A percentile compares a stretch with the other conserved stretches of the same genome.
Conservation (phyloP, 805 yeast species). For the Hanseniaspora vineae region DNA sequence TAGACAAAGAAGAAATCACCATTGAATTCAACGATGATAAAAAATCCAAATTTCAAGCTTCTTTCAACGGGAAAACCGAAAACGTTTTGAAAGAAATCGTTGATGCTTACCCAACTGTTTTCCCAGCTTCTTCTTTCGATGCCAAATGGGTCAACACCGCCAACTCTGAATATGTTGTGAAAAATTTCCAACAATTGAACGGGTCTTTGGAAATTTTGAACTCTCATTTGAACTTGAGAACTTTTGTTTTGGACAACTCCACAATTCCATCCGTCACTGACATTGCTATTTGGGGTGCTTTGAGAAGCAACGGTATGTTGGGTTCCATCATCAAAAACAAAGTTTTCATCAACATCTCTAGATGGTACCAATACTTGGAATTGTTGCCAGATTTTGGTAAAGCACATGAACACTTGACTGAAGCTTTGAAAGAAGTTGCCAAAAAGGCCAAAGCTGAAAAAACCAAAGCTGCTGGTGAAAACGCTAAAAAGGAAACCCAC, state of each 20-base stretch:
- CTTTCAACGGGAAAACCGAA: slow-evolving; percentile 33
- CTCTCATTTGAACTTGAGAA: slow-evolving; percentile 69
- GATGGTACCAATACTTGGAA: slow-evolving; percentile 83
- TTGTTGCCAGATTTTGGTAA: slow-evolving; percentile 55
- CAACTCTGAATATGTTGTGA: slow-evolving; percentile 52
- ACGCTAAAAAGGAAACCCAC: slow-evolving; percentile 62
- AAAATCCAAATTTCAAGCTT: slow-evolving; percentile 34
- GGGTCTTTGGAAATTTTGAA: slow-evolving; percentile 70
- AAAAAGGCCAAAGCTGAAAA: slow-evolving; percentile 52
- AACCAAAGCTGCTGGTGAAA: slow-evolving; percentile 6
- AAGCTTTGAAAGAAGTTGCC: slow-evolving; percentile 60
- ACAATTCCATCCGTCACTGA: slow-evolving; percentile 59
- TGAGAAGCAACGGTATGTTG: slow-evolving; percentile 86
- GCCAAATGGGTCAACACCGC: slow-evolving; percentile 37
- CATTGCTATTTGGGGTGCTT: slow-evolving; percentile 82
- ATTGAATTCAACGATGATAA: slow-evolving; percentile 65
- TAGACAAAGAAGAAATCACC: slow-evolving; percentile 34
- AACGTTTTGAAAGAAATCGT: slow-evolving; percentile 38
- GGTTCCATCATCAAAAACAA: slow-evolving; percentile 82
- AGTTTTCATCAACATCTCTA: slow-evolving; percentile 71
- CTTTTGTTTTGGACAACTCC: slow-evolving; percentile 19
- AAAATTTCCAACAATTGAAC: slow-evolving; percentile 80
- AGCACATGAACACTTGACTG: slow-evolving; percentile 51
- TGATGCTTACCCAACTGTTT: slow-evolving; percentile 36
- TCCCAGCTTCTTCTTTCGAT: slow-evolving; percentile 12